Evolutionary conservation across 2,329 filamentous ascomycete species (phyloP), one percentile per base, ranked within the genome.

Genomic region (Colletotrichum shisoi): DNA sequence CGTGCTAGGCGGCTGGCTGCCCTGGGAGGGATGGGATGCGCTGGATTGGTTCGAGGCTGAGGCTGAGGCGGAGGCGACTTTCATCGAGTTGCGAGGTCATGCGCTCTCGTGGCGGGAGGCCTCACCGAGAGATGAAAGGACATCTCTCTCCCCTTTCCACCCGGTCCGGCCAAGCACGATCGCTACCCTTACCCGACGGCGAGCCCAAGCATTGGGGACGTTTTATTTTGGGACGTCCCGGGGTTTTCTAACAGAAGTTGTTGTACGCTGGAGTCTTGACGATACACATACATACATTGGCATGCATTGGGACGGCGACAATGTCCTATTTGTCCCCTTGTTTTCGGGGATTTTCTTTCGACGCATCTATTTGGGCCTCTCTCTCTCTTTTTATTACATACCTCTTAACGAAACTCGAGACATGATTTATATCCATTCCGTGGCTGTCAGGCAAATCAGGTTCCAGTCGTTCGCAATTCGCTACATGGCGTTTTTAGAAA

Each of bases 271-370:
- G 65, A 60, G 65, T 60, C 49, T 31, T 68, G 65, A 70, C 63
- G 69, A 70, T 69, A 70, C 69, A 70, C 59, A n/a, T n/a, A 70
- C 48, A 70, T 62, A 70, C 27, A 31, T 31, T 69, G 67, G 67
- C 69, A 70, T 69, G 68, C 63, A 67, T 66, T 66, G 59, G 62
- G 56, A 62, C 57, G 63, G 66, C 63, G 60, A 66, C 45, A 57
- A 31, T 37, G 46, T 48, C 12, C 34, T 44, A 51, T 40, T 53
- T 37, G 61, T 2, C 27, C 27, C 27, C 7, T 0, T 31, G 27
- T 8, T 31, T 31, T 31, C 27, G 27, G 27, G 27, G 27, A 31
- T 21, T 60, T 68, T 62, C 27, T 11, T n/a, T 31, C 27, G 2
- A 19, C 17, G 48, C 48, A 31, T 51, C 48, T 51, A 19, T 42